Base-by-base conservation (phyloP, 2,329 filamentous ascomycete species). In the Fusarium napiforme region DNA sequence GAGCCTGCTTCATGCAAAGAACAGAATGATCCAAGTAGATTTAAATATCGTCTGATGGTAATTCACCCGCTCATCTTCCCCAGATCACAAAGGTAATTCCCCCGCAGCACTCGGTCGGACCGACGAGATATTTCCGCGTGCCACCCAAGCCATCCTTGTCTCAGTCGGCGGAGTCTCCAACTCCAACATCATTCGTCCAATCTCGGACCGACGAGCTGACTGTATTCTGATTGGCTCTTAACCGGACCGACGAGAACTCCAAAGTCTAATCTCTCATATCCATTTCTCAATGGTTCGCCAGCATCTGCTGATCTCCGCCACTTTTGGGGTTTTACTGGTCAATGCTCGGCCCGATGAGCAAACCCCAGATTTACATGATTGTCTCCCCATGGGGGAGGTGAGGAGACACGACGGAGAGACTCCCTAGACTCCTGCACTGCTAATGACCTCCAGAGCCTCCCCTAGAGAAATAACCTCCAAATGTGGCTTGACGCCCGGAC, bases 241-340 rank as follows among this genome's bases (percentile, higher is more conserved):
- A 4, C 67, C 75, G 75, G 75, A 37, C 75, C 75, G 75, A 70
- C 60, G 39, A 53, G 28, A 37, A 4, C 18, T 0, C 5, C 8
- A 37, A 26, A 60, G 59, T 37, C 60, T 34, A 64, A 43, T 34
- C 6, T 1, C 46, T 21, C 45, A 11, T 26, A 19, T 4, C 11
- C 21, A 32, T 4, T 10, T 39, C 32, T 26, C 9, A 56, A 42
- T 59, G 67, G 59, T 9, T 23, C 12, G 9, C 16, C 11, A 30
- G 8, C 39, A 39, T 64, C 67, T 40, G 19, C 43, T 53, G n/a
- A 52, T 43, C 34, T 7, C 36, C 36, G 59, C 67, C 65, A 65
- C 50, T 23, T 26, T 32, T 18, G 15, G 18, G 21, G n/a, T 32
- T 21, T 23, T 46, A n/a, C 16, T 34, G 36, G 36, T 15, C 52